Conservation (phyloP, 805 yeast genomes). For the Zygosaccharomyces kombuchaensis region DNA sequence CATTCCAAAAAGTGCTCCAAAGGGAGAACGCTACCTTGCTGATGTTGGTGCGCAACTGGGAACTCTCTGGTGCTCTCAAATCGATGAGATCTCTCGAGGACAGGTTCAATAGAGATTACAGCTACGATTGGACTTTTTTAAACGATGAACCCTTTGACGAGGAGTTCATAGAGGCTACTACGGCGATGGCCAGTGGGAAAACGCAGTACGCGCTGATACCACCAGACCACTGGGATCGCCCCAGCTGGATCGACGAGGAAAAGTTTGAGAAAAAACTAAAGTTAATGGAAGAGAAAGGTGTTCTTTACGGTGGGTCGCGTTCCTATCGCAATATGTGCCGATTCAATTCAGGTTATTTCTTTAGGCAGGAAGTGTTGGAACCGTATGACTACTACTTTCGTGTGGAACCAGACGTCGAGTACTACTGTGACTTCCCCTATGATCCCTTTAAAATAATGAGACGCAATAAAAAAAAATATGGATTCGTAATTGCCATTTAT, state of each 20-base stretch:
- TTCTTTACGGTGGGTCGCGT: constrained; percentile 60
- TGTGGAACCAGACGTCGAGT: constrained; percentile 89
- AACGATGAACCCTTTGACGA: constrained; percentile 68
- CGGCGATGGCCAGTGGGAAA: constrained; percentile 57
- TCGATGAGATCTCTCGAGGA: constrained; percentile 79
- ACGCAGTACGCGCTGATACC: constrained; percentile 67
- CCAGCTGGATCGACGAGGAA: constrained; percentile 61
- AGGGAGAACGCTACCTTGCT: constrained; percentile 69
- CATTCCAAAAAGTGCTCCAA: neutral
- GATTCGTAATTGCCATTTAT: constrained; percentile 76
- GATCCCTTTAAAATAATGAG: constrained; percentile 85
- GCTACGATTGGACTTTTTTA: constrained; percentile 75
- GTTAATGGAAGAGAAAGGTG: constrained; percentile 42
- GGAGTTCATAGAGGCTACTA: constrained; percentile 57
- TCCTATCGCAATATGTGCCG: constrained; percentile 93
- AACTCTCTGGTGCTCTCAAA: constrained; percentile 63
- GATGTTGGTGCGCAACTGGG: constrained; percentile 84
- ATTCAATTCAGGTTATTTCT: constrained; percentile 88
- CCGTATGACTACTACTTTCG: constrained; percentile 90
- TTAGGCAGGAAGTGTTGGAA: constrained; percentile 63
- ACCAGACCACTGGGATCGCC: constrained; percentile 70
- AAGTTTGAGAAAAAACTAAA: constrained; percentile 45
- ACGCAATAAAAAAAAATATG: constrained; percentile 72
- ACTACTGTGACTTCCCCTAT: constrained; percentile 76
- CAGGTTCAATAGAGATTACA: constrained; percentile 59